Evolutionary conservation across 208 protist genomes (phyloP), one percentile per base, ranked within the genome.

Genomic region (Acanthamoeba healyi): DNA sequence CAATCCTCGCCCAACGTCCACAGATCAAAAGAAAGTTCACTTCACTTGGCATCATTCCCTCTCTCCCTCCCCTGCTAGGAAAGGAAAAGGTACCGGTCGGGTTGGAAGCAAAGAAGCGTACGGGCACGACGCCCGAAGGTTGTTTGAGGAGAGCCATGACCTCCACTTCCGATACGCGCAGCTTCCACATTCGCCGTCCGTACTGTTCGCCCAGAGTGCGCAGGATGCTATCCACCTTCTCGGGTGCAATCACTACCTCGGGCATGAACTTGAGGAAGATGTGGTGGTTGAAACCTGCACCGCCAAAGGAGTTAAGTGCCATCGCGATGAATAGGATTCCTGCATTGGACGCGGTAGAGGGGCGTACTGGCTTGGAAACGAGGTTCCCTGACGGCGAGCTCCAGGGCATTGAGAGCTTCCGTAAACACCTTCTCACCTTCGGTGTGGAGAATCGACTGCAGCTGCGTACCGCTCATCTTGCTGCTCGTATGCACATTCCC

Each of bases 91-190:
- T 98, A 56, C 97, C 97, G 42, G 96, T 97, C 44, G 97, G 97
- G 88, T 98, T 98, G 63, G 65, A 96, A 26, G 98, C 94, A 58
- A 98, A 96, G 86, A 98, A 98, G 40, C 98, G 97, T 77, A 99
- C 97, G 36, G 97, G 98, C 56, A 98, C 97, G 63, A 97, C 95
- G 58, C 93, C 94, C 32, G 95, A 70, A 6, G 97, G 96, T 22
- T 94, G 70, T 36, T 93, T 87, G 26, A 95, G 38, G 40, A 84
- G 49, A 44, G 65, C 95, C 88, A 93, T 94, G 9, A 96, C 94
- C 58, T 98, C 97, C 34, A 96, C 95, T 81, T 96, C 46, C n/a
- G 90, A 79, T 0, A 98, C 96, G 42, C 96, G 86, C 10, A 97
- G 49, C 51, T 96, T 94, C 96, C 95, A 97, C 46, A 98, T 67